A percentile compares a stretch with the other conserved stretches of the same genome.
These are phyloP conservation scores for Phytopythium montanum DNA, from an alignment of 352 stramenopile genomes.

Conservation along the genomic window DNA sequence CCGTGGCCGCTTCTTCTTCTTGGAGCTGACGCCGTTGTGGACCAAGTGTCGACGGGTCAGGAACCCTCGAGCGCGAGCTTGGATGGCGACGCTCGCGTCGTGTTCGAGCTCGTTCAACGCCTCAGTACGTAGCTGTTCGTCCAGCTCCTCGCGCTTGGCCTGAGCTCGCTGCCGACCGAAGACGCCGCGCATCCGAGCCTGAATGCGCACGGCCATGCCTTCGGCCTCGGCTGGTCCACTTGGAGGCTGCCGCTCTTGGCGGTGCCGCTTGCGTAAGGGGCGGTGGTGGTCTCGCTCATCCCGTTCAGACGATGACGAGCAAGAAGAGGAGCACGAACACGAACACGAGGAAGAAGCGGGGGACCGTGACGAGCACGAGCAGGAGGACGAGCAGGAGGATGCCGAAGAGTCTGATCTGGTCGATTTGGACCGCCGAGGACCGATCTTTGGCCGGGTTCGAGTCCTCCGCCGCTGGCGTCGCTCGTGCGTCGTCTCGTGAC, in stretches of 20 bases:
- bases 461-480: not conserved
- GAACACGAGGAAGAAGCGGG: constrained; percentile 7
- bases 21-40: not conserved
- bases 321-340: constrained; percentile 17
- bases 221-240: not conserved
- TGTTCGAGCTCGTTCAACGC: constrained; percentile 34
- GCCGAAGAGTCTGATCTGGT: not conserved
- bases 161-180: constrained; percentile 20
- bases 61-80: constrained; percentile 33
- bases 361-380: constrained; percentile 11
- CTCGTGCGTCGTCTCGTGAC: not conserved
- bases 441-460: not conserved
- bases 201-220: constrained; percentile 39
- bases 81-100: constrained; percentile 34
- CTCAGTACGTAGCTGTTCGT: constrained; percentile 37
- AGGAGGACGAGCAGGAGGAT: too few relatives aligned
- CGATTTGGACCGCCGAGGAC: not conserved
- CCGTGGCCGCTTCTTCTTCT: constrained; percentile 17
- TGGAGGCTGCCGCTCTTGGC: not conserved
- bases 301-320: constrained; percentile 11
- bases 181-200: constrained; percentile 29
- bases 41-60: constrained; percentile 11
- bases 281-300: not conserved
- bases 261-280: not conserved
- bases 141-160: constrained; percentile 15